Conservation (phyloP, 2,329 filamentous ascomycete genomes). For the Colletotrichum sp. region DNA sequence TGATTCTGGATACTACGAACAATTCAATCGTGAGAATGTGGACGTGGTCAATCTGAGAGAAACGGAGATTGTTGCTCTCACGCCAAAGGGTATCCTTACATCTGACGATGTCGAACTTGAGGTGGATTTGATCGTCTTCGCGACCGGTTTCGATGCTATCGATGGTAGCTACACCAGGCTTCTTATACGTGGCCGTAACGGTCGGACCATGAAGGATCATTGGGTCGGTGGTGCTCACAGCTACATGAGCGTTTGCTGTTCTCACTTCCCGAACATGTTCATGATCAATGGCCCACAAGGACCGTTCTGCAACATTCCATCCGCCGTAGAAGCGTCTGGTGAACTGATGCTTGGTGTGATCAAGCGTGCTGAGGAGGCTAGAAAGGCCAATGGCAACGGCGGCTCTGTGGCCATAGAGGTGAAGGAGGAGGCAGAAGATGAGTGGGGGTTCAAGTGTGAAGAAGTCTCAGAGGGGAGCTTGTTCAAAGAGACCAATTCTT, state of each 20-base stretch:
- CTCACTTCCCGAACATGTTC: slow-evolving; percentile 36
- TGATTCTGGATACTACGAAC: background rate
- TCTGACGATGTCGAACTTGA: background rate
- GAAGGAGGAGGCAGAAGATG: background rate
- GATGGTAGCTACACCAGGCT: background rate
- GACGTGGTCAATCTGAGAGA: background rate
- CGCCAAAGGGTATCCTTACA: background rate
- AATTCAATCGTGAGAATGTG: background rate
- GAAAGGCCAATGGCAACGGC: background rate
- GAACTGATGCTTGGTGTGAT: background rate
- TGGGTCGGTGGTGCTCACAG: background rate
- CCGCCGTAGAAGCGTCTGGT: background rate
- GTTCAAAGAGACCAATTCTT: background rate
- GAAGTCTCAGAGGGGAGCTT: background rate
- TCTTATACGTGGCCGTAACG: background rate
- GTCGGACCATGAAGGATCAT: background rate
- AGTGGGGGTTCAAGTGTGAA: background rate
- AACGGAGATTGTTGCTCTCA: background rate
- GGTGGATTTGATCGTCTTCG: background rate
- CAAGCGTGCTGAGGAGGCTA: background rate
- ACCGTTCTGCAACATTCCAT: background rate
- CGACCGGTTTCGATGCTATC: background rate
- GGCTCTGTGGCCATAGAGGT: background rate
- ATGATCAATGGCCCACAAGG: background rate
- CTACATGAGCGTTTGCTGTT: background rate